Conservation (phyloP, 257 asterid genomes). For the Solanum chmielewskii region DNA sequence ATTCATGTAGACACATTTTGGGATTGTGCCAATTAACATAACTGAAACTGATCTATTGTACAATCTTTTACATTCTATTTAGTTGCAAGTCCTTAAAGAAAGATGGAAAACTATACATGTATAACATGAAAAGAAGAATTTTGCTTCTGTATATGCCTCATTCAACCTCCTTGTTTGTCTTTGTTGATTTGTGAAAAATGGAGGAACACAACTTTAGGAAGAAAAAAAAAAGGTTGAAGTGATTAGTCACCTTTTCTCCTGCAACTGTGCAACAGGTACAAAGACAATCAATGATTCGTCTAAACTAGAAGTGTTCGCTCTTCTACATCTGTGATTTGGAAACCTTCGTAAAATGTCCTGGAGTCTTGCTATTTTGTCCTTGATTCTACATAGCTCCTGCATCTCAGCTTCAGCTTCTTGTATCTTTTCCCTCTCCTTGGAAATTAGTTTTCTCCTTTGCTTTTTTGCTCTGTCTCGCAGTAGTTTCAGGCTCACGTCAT, state of each 20-base stretch:
- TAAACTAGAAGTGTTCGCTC: slow-evolving; percentile 12
- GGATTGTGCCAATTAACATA: background rate
- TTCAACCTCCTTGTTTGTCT: background rate
- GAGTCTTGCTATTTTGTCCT: slow-evolving; percentile 51
- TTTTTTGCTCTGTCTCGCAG: slow-evolving; percentile 55
- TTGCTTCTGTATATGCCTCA: background rate
- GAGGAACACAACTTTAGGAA: background rate
- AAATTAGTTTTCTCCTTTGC: slow-evolving; percentile 33
- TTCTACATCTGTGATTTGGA: slow-evolving; percentile 24
- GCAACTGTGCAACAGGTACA: slow-evolving; percentile 75
- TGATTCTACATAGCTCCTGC: slow-evolving; percentile 67
- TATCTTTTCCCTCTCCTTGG: slow-evolving; percentile 12
- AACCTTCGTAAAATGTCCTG: slow-evolving; percentile 34
- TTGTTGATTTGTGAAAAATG: background rate
- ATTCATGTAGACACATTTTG: background rate
- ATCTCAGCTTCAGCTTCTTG: slow-evolving; percentile 53
- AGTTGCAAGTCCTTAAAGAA: background rate
- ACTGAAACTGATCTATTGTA: background rate
- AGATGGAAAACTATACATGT: background rate
- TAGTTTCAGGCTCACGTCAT: slow-evolving; percentile 66
- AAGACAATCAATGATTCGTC: slow-evolving; percentile 28
- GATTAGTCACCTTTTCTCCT: slow-evolving; percentile 45
- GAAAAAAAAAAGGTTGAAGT: background rate
- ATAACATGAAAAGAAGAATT: background rate
- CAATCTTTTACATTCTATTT: background rate